These are phyloP conservation scores for Scenedesmus sp. DNA, from an alignment of 163 green algal species.

Conservation along the genomic window DNA sequence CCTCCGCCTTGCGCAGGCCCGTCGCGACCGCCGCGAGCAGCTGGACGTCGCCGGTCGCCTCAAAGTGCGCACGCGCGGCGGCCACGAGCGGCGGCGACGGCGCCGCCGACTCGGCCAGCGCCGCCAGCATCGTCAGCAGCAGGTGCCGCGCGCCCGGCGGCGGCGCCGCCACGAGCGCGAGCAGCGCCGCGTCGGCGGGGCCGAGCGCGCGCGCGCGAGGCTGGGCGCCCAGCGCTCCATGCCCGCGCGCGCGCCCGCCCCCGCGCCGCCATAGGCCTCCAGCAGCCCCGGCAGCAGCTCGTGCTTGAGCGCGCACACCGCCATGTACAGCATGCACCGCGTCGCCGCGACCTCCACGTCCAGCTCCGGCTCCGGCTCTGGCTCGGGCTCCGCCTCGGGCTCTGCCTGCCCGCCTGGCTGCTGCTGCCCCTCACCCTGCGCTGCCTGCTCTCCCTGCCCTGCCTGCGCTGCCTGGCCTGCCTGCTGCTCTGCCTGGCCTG, in stretches of 20 bases:
- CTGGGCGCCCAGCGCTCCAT: constrained; percentile 54
- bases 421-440: not conserved
- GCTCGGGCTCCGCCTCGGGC: not conserved
- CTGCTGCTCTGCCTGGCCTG: not conserved
- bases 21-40: constrained; percentile 57
- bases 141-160: constrained; percentile 4
- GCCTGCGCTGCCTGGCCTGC: constrained; percentile 5
- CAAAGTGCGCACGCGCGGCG: constrained; percentile 3
- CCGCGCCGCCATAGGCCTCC: constrained; percentile 49
- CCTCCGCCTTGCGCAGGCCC: constrained; percentile 49
- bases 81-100: constrained; percentile 3
- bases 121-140: constrained; percentile 43
- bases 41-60: constrained; percentile 1
- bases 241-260: constrained; percentile 25
- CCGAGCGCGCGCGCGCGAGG: constrained; percentile 62
- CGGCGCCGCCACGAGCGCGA: constrained; percentile 24
- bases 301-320: constrained; percentile 71
- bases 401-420: not conserved
- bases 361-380: constrained; percentile 35
- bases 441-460: constrained; percentile 14
- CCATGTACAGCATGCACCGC: constrained; percentile 69
- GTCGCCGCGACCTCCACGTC: constrained; percentile 43
- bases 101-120: not conserved
- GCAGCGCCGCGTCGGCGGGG: constrained; percentile 44
- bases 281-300: constrained; percentile 65